Evolutionary conservation across 2,329 filamentous ascomycete genomes (phyloP), one percentile per base, ranked within the genome.

Genomic region (Cladosporium cucumerinum): DNA sequence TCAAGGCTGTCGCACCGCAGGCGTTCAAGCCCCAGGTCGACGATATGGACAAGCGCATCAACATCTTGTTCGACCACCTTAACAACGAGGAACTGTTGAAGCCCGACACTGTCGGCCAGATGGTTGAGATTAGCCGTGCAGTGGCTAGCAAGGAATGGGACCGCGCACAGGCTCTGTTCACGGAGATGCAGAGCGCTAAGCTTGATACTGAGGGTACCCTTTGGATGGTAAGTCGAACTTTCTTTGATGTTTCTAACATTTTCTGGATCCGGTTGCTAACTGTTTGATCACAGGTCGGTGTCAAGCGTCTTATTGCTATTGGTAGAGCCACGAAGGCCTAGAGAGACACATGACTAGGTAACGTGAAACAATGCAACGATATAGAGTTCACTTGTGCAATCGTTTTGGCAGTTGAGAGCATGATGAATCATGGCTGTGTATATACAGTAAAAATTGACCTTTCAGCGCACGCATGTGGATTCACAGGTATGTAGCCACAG

Each of bases 31-130:
- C 88, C 16, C 93, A 98, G 76, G 93, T 99, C 23, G 91, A 92
- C 72, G 95, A 98, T 76, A 95, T 93, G 2, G 92, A 97, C 76
- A 97, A 97, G 80, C 88, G 95, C 30, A 84, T 99, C 66, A 91
- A 91, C 72, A 88, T 97, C 58, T 82, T 99, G n/a, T 98, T 97
- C 76, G 94, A 99, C 75, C 93, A 97, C 77, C 83, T 99, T 55
- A 99, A 98, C 84, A 98, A 98, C 70, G 90, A 93, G 74, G 93
- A 98, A 73, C 82, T 97, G 48, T 83, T 98, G 63, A 91, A 90
- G 80, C 86, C 90, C 1, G 89, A 91, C 72, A 97, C 90, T 0
- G 85, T 93, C 58, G 82, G 86, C 66, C 83, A 88, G 74, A 81
- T 93, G 71, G 82, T 83, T 10, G 81, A 87, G 71, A 79, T 93